Base-by-base conservation (phyloP, 2,329 filamentous ascomycete species). In the Fusarium chaquense region DNA sequence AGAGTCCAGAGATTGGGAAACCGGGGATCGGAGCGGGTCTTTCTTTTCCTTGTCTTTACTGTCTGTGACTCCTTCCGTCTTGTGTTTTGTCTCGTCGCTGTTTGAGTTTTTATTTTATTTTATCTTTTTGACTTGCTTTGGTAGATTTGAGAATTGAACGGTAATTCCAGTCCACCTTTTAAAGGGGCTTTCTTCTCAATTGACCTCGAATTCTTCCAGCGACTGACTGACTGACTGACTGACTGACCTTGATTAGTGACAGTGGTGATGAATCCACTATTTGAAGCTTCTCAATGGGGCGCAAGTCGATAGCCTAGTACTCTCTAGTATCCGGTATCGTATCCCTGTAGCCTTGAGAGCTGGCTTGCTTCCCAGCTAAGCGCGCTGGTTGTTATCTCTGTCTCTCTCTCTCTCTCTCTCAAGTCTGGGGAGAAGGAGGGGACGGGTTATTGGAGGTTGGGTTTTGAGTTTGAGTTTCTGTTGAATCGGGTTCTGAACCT, bases 31-130 rank as follows among this genome's bases (percentile, higher is more conserved):
- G 62, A 65, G 67, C 67, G 67, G 62, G 67, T 69, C 67, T 52
- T 59, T 54, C 38, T 43, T 58, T 54, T 62, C 36, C 30, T 44
- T 46, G 49, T 43, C 52, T 45, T 46, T 26, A 26, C 24, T 49
- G n/a, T 30, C 43, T 70, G 53, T 64, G 62, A 68, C 67, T 70
- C 53, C 28, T 69, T 67, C 62, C 22, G 67, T 64, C 60, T 64
- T 51, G 35, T 35, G 18, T 15, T n/a, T 58, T 38, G 62, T 65
- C 60, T 58, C 52, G 61, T 45, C 43, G 35, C 35, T 52, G 49
- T 52, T 52, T 52, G 49, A 36, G 49, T 20, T 20, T 40, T 22
- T 30, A 10, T 40, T 40, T 41, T 43, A 18, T 45, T 32, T 41
- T 24, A 22, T 43, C 26, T 40, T 24, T 28, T 40, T 35, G 11